A percentile compares a stretch with the other conserved stretches of the same genome.
Evolutionary conservation across 2,329 filamentous ascomycete genomes (phyloP).

Genomic region (Neofusicoccum parvum): DNA sequence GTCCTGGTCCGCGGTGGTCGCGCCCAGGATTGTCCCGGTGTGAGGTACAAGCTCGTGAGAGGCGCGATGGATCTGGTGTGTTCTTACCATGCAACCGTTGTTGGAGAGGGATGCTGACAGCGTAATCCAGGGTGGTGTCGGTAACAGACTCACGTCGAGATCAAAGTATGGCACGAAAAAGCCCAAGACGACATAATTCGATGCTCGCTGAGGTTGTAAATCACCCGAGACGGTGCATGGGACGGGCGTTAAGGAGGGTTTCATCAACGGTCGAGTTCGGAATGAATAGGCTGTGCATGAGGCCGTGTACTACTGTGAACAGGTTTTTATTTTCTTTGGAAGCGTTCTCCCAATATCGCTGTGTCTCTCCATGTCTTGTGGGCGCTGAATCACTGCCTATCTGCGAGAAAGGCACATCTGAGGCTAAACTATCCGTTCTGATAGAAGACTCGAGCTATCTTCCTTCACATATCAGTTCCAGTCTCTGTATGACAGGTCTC

Average conservation of each 20-base stretch:
- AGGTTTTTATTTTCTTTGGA: too few relatives aligned
- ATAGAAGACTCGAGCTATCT: too few relatives aligned
- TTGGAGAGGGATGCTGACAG: slow-evolving; percentile 27
- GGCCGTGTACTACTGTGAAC: background rate
- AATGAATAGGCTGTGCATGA: background rate
- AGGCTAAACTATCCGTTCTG: too few relatives aligned
- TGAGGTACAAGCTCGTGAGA: slow-evolving; percentile 90
- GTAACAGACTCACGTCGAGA: slow-evolving; percentile 76
- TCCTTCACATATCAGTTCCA: too few relatives aligned
- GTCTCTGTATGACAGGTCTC: too few relatives aligned
- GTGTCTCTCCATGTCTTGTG: too few relatives aligned
- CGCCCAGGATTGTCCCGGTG: slow-evolving; percentile 96
- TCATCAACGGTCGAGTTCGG: background rate
- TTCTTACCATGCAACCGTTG: slow-evolving; percentile 27
- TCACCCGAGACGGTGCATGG: background rate
- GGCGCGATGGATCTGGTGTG: slow-evolving; percentile 91
- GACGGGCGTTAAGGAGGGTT: slow-evolving; percentile 1
- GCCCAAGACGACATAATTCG: slow-evolving; percentile 66
- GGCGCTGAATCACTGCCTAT: too few relatives aligned
- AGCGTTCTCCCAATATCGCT: too few relatives aligned
- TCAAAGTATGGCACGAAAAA: slow-evolving; percentile 99
- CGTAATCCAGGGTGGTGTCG: slow-evolving; percentile 76
- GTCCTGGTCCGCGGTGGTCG: slow-evolving; percentile 93
- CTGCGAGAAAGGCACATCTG: too few relatives aligned
- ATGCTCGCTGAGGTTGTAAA: background rate